Evolutionary conservation across 805 yeast genomes (phyloP), one percentile per base, ranked within the genome.

Genomic region (Zygoascus tannicola): DNA sequence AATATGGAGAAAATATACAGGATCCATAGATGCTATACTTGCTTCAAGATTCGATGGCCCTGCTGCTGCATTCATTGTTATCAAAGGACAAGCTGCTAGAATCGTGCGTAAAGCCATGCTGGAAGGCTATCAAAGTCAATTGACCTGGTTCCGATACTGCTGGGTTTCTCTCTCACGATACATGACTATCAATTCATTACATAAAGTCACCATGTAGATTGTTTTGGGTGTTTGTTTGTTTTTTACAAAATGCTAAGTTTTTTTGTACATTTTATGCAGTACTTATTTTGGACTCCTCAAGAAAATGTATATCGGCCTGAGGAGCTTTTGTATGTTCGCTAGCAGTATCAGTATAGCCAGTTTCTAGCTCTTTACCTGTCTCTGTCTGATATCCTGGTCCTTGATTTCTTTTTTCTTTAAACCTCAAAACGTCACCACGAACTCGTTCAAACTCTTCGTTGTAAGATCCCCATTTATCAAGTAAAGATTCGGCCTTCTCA

Each of bases 141-240:
- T 92, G 84, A 88, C 82, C 5, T 90, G 97, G 97, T 92, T 81
- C 61, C 71, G 98, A 52, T 84, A 83, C 67, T 80, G 86, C 1
- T 92, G 97, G 96, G 68, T 92, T 57, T 46, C 75, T 4, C 62
- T 80, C 44, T 81, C 95, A 47, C 70, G 88, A 49, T 90, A 86
- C 63, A 75, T 85, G 69, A 78, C 80, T 35, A 74, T 75, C 41
- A 88, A 90, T 62, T 87, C 15, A 22, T 22, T 22, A 26, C 20
- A 44, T n/a, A n/a, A n/a, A n/a, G n/a, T n/a, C n/a, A n/a, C n/a
- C n/a, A n/a, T n/a, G n/a, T n/a, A n/a, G n/a, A n/a, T 26, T 26
- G 12, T 12, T 26, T 26, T 26, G 30, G 10, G 7, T 26, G 30
- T 12, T 8, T 26, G 7, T 8, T 26, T 12, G 10, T 26, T 26